Evolutionary conservation across 2,329 filamentous ascomycete species (phyloP).

Genomic region (Juglanconis oblonga): DNA sequence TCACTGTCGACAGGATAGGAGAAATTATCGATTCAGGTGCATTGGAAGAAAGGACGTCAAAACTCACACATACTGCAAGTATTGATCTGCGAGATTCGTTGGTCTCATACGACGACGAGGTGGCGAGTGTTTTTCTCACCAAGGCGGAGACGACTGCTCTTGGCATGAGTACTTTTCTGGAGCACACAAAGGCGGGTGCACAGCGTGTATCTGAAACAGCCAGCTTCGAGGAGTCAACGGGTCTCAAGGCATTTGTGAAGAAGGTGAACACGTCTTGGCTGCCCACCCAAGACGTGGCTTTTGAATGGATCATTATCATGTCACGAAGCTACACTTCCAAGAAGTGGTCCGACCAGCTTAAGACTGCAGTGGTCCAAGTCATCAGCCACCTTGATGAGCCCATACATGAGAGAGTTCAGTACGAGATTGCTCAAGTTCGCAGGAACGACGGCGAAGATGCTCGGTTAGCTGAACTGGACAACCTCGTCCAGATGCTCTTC

Average conservation of each 20-base stretch:
- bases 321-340: constrained; percentile 46
- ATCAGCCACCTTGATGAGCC: constrained; percentile 51
- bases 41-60: constrained; percentile 48
- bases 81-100: constrained; percentile 49
- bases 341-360: constrained; percentile 60
- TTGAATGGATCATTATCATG: constrained; percentile 54
- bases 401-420: constrained; percentile 45
- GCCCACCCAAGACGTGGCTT: constrained; percentile 55
- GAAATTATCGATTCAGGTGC: constrained; percentile 52
- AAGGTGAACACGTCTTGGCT: constrained; percentile 48
- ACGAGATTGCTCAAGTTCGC: constrained; percentile 35
- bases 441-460: neutral
- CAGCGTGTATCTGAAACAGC: constrained; percentile 46
- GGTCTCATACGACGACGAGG: constrained; percentile 51
- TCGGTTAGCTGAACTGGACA: constrained; percentile 33
- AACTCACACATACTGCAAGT: constrained; percentile 44
- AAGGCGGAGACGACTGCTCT: constrained; percentile 51
- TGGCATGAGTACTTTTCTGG: constrained; percentile 60
- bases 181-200: constrained; percentile 57
- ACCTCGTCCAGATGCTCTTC: constrained; percentile 55
- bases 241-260: constrained; percentile 50
- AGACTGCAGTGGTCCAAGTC: constrained; percentile 54
- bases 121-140: constrained; percentile 48
- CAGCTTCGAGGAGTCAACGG: constrained; percentile 50
- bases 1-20: constrained; percentile 41